A percentile compares a stretch with the other conserved stretches of the same genome.
Conservation (phyloP, 73 alveolate species). For the Paramecium bursaria region DNA sequence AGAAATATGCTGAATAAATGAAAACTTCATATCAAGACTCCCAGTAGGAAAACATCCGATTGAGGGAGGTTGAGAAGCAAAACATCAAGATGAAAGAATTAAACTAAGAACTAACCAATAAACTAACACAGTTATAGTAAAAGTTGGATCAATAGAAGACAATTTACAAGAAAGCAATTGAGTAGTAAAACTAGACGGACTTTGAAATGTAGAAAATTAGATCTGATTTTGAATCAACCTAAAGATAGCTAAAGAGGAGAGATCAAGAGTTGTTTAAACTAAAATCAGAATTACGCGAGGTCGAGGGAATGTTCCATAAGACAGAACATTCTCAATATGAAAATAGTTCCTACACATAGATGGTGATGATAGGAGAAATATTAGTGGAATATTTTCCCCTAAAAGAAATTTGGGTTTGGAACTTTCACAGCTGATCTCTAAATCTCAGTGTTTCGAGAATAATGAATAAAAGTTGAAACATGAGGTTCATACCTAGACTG, state of each 20-base stretch:
- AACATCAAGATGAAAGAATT: conserved; percentile 10
- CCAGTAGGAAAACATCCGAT: neutral
- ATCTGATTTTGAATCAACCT: conserved; percentile 44
- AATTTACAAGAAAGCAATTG: neutral
- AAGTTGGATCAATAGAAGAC: conserved; percentile 12
- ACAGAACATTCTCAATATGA: conserved; percentile 46
- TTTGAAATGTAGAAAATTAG: conserved; percentile 36
- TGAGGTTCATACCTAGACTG: conserved; percentile 49
- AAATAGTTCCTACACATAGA: conserved; percentile 35
- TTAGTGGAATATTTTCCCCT: conserved; percentile 40
- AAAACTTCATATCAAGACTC: conserved; percentile 24
- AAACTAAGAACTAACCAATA: neutral
- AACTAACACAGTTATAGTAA: neutral
- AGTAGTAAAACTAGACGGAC: neutral
- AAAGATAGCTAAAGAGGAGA: conserved; percentile 44
- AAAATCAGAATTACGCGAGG: conserved; percentile 5
- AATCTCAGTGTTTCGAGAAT: conserved; percentile 13
- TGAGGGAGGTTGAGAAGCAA: neutral
- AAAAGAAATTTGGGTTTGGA: conserved; percentile 48
- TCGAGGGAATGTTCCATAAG: conserved; percentile 6
- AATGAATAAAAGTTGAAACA: conserved; percentile 14
- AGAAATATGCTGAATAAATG: conserved; percentile 30
- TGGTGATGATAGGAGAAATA: conserved; percentile 50
- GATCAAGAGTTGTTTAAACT: conserved; percentile 31
- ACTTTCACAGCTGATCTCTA: conserved; percentile 20